Evolutionary conservation across 1,284 basidiomycete genomes (phyloP).

Genomic region (Irpex rosettiformis): DNA sequence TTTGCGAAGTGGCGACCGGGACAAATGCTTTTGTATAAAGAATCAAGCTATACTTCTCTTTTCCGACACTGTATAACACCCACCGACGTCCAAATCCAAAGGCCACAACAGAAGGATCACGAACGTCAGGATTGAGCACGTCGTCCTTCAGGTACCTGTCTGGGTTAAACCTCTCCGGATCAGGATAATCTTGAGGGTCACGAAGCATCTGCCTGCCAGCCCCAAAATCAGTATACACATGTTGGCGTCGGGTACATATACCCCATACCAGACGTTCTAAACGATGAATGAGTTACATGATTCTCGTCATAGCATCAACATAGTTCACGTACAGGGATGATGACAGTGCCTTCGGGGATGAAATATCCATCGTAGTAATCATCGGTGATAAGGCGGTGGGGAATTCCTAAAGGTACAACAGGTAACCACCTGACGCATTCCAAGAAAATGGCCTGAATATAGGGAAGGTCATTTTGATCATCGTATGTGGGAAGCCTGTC

Average conservation of each 20-base stretch:
- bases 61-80: not conserved
- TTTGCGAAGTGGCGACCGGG: slow-evolving; percentile 22
- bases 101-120: slow-evolving; percentile 5
- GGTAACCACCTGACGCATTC: not conserved
- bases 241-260: not conserved
- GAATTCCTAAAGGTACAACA: not conserved
- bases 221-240: not conserved
- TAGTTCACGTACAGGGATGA: not conserved
- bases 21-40: slow-evolving; percentile 15
- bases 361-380: slow-evolving; percentile 1
- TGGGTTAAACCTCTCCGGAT: not conserved
- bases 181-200: not conserved
- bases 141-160: not conserved
- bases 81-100: slow-evolving; percentile 26
- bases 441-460: not conserved
- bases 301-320: not conserved
- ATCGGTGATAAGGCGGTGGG: not conserved
- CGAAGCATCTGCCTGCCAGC: not conserved
- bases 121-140: slow-evolving; percentile 4
- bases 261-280: not conserved
- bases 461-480: not conserved
- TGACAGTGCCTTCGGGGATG: not conserved
- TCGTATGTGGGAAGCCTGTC: slow-evolving; percentile 6
- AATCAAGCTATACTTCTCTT: not conserved
- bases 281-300: not conserved